Evolutionary conservation across 2,329 filamentous ascomycete genomes (phyloP).

Genomic region (Penicillium sp.): DNA sequence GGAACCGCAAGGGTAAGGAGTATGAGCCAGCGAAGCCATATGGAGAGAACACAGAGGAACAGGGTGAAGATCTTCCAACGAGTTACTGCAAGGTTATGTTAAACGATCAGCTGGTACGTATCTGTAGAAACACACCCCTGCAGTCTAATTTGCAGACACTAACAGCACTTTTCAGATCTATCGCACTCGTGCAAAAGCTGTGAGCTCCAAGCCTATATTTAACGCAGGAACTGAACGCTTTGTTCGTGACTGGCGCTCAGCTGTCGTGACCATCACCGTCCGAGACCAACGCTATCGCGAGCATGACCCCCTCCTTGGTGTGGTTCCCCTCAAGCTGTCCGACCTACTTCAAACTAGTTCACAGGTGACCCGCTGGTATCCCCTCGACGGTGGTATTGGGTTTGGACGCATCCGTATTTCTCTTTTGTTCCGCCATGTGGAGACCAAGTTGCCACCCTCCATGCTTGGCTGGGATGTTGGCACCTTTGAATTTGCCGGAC

Average conservation of each 20-base stretch:
- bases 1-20: constrained; percentile 78
- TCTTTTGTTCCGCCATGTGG: constrained; percentile 83
- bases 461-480: constrained; percentile 94
- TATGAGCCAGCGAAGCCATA: constrained; percentile 83
- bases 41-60: constrained; percentile 83
- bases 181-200: constrained; percentile 90
- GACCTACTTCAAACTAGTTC: constrained; percentile 86
- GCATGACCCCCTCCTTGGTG: constrained; percentile 90
- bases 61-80: constrained; percentile 74
- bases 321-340: constrained; percentile 82
- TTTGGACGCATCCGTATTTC: constrained; percentile 89
- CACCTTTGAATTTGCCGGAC: constrained; percentile 81
- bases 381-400: constrained; percentile 89
- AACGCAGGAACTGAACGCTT: constrained; percentile 95
- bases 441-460: constrained; percentile 76
- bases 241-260: constrained; percentile 86
- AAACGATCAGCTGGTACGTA: constrained; percentile 73
- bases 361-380: constrained; percentile 88
- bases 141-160: background rate
- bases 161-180: constrained; percentile 57
- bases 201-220: constrained; percentile 93
- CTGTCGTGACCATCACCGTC: constrained; percentile 81
- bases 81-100: constrained; percentile 90
- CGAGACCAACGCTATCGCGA: constrained; percentile 85
- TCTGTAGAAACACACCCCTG: background rate